Conservation (phyloP, 1,284 basidiomycete species). For the Tremellales sp. region DNA sequence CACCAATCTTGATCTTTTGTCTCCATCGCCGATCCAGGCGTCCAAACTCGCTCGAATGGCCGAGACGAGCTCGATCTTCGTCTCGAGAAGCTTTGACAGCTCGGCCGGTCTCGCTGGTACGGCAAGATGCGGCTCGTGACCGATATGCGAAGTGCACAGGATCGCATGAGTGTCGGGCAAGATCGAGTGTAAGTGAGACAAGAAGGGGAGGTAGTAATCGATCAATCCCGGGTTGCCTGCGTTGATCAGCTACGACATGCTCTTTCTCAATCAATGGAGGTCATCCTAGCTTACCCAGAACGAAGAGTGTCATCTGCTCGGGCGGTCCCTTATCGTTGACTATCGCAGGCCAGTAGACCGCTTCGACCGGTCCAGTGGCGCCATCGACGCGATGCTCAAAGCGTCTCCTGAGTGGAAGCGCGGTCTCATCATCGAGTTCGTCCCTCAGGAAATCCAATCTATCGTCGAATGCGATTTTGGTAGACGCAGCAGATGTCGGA, state of each 20-base stretch:
- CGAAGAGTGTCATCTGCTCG: constrained; percentile 30
- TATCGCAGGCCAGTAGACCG: constrained; percentile 37
- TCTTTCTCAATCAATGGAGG: background rate
- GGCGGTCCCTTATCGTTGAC: constrained; percentile 11
- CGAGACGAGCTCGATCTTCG: constrained; percentile 42
- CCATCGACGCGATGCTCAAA: constrained; percentile 7
- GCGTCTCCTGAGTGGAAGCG: constrained; percentile 6
- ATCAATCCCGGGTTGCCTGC: constrained; percentile 48
- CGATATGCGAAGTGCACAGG: constrained; percentile 43
- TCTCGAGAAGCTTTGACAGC: constrained; percentile 32
- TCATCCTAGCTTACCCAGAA: constrained; percentile 23
- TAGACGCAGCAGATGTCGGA: no score
- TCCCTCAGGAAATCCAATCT: constrained; percentile 14
- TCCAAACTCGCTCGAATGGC: constrained; percentile 20
- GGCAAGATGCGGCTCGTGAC: constrained; percentile 32
- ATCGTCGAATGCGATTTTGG: constrained; percentile 1
- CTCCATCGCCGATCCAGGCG: constrained; percentile 20
- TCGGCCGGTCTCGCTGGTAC: constrained; percentile 26
- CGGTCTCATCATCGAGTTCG: background rate
- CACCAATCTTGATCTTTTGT: constrained; percentile 14
- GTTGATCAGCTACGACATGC: background rate
- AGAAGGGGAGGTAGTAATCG: constrained; percentile 45
- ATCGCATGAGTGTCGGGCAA: constrained; percentile 41
- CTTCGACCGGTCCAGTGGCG: constrained; percentile 14
- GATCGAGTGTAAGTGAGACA: constrained; percentile 33